These are phyloP conservation scores for Passiflora organensis DNA, from an alignment of 345 rosid species.

Conservation along the genomic window DNA sequence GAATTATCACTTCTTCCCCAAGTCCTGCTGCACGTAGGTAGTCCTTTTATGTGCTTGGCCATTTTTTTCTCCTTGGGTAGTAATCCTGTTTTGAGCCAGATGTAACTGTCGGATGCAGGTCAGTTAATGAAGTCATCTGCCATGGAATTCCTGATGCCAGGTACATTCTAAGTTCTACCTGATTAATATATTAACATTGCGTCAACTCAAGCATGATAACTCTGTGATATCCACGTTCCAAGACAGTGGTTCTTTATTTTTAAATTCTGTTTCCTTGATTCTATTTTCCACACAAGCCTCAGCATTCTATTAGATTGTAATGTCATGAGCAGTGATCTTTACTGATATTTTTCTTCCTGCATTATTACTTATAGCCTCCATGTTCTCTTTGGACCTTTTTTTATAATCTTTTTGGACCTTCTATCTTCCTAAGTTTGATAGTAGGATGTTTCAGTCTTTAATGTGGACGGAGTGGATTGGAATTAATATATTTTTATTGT, in stretches of 20 bases:
- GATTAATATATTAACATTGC: background rate
- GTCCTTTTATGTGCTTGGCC: constrained; percentile 31
- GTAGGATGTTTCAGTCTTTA: background rate
- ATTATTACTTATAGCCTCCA: no score
- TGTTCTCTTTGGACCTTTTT: no score
- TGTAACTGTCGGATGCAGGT: constrained; percentile 45
- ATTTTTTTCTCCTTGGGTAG: constrained; percentile 1
- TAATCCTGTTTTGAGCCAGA: constrained; percentile 11
- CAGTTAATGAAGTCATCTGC: constrained; percentile 96
- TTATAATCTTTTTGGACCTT: no score
- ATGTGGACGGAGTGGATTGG: background rate
- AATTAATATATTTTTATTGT: constrained; percentile 17
- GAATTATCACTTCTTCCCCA: constrained; percentile 89
- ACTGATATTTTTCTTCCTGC: no score
- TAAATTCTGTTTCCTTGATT: no score
- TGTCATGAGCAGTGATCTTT: no score
- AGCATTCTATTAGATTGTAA: no score
- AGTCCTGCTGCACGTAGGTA: constrained; percentile 99
- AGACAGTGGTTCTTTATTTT: background rate
- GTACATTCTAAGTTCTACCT: constrained; percentile 24
- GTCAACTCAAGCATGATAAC: background rate
- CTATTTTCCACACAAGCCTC: no score
- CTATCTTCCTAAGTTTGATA: no score
- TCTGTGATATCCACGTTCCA: background rate
- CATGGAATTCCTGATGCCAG: constrained; percentile 99